phyloP scores from a whole-genome alignment of 164 flowering plant species.

The Nymphaea thermarum region DNA sequence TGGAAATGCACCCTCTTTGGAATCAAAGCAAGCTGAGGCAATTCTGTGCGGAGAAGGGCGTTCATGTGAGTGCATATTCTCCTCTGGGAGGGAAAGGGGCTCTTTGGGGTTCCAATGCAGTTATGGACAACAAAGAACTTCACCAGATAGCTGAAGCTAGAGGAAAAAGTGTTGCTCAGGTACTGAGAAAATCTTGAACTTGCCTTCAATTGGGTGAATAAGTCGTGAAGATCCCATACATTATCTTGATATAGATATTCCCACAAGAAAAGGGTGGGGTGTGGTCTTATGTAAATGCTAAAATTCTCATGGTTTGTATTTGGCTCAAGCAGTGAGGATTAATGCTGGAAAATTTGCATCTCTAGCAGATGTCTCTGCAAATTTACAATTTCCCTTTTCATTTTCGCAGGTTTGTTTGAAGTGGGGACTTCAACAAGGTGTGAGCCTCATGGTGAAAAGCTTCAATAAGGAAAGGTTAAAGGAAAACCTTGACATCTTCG shows the following conservation, averaged over 20 bases:
- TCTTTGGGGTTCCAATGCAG: conserved; percentile 12
- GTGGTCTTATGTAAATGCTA: no score
- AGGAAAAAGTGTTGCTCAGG: conserved; percentile 22
- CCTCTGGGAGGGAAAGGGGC: conserved; percentile 23
- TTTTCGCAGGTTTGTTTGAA: conserved; percentile 16
- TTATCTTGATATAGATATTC: no score
- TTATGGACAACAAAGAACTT: conserved; percentile 13
- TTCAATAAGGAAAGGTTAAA: conserved; percentile 17
- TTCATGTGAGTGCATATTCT: conserved; percentile 20
- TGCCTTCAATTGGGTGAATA: no score
- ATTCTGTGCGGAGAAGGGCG: conserved; percentile 15
- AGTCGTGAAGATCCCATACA: no score
- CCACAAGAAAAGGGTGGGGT: no score
- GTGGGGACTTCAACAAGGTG: conserved; percentile 26
- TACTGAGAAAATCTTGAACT: neutral
- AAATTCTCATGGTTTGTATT: no score
- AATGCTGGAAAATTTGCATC: no score
- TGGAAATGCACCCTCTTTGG: conserved; percentile 28
- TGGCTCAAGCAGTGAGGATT: no score
- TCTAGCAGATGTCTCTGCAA: no score
- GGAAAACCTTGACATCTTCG: conserved; percentile 19
- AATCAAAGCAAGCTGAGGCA: conserved; percentile 17
- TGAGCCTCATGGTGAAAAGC: conserved; percentile 19
- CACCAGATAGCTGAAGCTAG: conserved; percentile 18
- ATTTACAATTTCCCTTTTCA: no score